Percentiles rank a stretch among this genome's conserved stretches.
phyloP scores from a whole-genome alignment of 2,329 filamentous ascomycete species.

The Dissoconium aciculare region DNA sequence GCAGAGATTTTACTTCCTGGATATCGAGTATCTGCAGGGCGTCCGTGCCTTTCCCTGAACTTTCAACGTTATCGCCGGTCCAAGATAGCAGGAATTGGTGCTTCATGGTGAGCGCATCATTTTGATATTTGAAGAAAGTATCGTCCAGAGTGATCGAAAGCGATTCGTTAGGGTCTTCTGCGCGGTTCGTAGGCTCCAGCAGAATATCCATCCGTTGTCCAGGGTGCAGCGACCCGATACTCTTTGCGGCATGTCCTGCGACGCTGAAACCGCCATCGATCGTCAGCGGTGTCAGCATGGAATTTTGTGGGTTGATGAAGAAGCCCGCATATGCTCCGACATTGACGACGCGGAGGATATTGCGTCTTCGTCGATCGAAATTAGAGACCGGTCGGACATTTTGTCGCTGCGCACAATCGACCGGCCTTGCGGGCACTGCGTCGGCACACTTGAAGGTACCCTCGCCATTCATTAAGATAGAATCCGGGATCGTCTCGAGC shows the following conservation, averaged over 20 bases:
- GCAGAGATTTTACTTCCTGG: conserved; percentile 5
- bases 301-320: conserved; percentile 22
- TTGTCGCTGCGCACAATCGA: conserved; percentile 28
- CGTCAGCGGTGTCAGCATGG: conserved; percentile 24
- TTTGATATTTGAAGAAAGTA: conserved; percentile 32
- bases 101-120: conserved; percentile 26
- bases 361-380: conserved; percentile 15
- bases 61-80: conserved; percentile 1
- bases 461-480: conserved; percentile 33
- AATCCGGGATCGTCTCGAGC: conserved; percentile 35
- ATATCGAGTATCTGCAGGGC: conserved; percentile 7
- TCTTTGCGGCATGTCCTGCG: conserved; percentile 16
- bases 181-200: conserved; percentile 8
- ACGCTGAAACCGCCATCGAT: conserved; percentile 29
- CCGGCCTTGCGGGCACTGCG: conserved; percentile 31
- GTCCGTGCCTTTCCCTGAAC: conserved; percentile 10
- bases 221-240: conserved; percentile 29
- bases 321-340: conserved; percentile 31
- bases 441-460: conserved; percentile 33
- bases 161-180: neutral
- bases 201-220: conserved; percentile 32
- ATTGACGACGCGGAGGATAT: conserved; percentile 30
- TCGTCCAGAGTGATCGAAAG: conserved; percentile 9
- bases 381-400: conserved; percentile 4
- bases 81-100: conserved; percentile 24